Evolutionary conservation across 441 rosid species (phyloP).

Genomic region (Capsella rubella): DNA sequence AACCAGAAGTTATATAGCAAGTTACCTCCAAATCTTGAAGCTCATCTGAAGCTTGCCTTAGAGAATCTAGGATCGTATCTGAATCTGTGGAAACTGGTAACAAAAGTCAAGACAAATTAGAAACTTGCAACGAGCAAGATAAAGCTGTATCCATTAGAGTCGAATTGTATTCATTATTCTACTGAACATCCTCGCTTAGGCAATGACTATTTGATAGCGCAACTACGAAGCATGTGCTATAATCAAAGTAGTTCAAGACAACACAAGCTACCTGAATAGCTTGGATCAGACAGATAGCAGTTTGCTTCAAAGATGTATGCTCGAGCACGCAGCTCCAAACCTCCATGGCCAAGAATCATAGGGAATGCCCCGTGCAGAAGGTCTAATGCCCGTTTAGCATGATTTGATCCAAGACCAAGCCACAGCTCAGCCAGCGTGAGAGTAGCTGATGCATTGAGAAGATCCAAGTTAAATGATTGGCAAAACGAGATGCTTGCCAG

Average conservation of each 20-base stretch:
- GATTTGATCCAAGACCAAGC: constrained; percentile 85
- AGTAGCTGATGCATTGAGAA: constrained; percentile 94
- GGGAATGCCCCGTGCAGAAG: constrained; percentile 85
- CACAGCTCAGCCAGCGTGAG: constrained; percentile 93
- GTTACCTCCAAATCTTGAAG: constrained; percentile 82
- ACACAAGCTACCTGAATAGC: constrained; percentile 68
- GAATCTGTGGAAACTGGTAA: constrained; percentile 64
- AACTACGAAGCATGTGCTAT: constrained; percentile 12
- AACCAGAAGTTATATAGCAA: constrained; percentile 21
- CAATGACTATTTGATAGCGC: constrained; percentile 16
- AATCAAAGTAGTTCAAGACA: constrained; percentile 28
- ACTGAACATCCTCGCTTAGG: constrained; percentile 12
- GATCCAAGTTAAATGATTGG: constrained; percentile 96
- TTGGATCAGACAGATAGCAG: constrained; percentile 85
- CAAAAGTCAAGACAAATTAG: constrained; percentile 24
- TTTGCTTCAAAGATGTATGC: constrained; percentile 91
- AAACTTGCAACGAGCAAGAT: constrained; percentile 12
- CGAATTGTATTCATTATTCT: not conserved
- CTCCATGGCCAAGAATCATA: constrained; percentile 95
- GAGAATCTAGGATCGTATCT: constrained; percentile 73
- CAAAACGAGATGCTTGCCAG: constrained; percentile 95
- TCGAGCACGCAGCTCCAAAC: constrained; percentile 90
- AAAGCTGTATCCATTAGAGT: not conserved
- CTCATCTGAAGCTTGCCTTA: constrained; percentile 85
- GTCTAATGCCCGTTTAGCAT: constrained; percentile 79